These are phyloP conservation scores for Coemansia sp. DNA, from an alignment of 192 early-diverging fungal species.

Conservation along the genomic window DNA sequence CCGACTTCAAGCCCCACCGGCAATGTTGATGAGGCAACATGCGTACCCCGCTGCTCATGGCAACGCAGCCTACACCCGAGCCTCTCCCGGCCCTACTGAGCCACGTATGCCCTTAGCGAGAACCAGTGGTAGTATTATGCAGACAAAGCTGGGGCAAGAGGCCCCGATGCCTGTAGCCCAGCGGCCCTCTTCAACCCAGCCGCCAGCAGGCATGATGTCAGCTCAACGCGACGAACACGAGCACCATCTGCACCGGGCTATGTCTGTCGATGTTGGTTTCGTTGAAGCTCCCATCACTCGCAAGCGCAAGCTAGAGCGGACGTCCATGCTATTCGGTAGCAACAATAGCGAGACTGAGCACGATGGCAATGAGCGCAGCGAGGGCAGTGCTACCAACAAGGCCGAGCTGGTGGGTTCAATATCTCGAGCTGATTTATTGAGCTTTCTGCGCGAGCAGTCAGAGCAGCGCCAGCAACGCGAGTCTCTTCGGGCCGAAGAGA, in stretches of 20 bases:
- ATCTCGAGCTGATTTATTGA: constrained; percentile 30
- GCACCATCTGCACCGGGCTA: background rate
- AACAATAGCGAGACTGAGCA: background rate
- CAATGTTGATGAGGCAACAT: background rate
- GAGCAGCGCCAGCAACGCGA: constrained; percentile 35
- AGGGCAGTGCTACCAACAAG: background rate
- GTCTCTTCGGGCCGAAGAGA: constrained; percentile 25
- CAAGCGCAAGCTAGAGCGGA: constrained; percentile 24
- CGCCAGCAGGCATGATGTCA: background rate
- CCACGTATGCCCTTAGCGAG: background rate
- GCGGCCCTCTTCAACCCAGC: background rate
- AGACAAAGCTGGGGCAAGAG: background rate
- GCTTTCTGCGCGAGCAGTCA: constrained; percentile 40
- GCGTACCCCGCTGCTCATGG: background rate
- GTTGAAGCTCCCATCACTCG: background rate
- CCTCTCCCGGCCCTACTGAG: background rate
- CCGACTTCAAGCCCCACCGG: background rate
- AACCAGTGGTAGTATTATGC: background rate
- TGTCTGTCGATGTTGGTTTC: background rate
- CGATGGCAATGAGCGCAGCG: background rate
- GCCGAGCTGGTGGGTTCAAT: constrained; percentile 33
- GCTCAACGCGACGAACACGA: background rate
- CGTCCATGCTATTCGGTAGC: background rate
- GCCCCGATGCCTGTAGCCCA: background rate
- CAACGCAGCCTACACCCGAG: background rate